These are phyloP conservation scores for Citrullus colocynthis DNA, from an alignment of 306 rosid genomes.

Conservation along the genomic window DNA sequence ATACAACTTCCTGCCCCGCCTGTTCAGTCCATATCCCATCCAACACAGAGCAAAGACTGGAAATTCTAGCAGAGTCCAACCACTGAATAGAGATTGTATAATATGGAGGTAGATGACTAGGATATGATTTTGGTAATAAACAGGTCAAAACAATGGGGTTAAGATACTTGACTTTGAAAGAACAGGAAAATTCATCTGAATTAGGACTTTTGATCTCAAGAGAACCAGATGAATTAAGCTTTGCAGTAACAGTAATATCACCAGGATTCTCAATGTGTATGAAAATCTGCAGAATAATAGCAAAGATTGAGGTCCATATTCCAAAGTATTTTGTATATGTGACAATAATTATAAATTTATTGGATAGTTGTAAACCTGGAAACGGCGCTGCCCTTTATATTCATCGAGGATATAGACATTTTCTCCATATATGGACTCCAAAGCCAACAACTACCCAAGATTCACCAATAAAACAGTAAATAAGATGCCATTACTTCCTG, in stretches of 20 bases:
- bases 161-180: slow-evolving; percentile 59
- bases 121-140: slow-evolving; percentile 70
- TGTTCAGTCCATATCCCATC: slow-evolving; percentile 69
- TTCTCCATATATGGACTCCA: slow-evolving; percentile 80
- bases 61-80: slow-evolving; percentile 51
- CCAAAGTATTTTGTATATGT: background rate
- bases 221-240: slow-evolving; percentile 31
- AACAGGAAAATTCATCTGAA: slow-evolving; percentile 41
- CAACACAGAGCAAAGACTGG: slow-evolving; percentile 49
- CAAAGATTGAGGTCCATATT: background rate
- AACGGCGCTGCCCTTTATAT: slow-evolving; percentile 36
- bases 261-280: slow-evolving; percentile 37
- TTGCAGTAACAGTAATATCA: slow-evolving; percentile 45
- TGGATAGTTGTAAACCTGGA: slow-evolving; percentile 50
- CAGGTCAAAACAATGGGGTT: slow-evolving; percentile 80
- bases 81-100: slow-evolving; percentile 60
- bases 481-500: background rate
- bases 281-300: slow-evolving; percentile 32
- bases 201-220: slow-evolving; percentile 9
- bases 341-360: background rate
- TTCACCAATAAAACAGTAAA: background rate
- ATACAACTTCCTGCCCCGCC: slow-evolving; percentile 63
- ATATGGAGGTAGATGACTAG: slow-evolving; percentile 62
- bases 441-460: slow-evolving; percentile 53
- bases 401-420: slow-evolving; percentile 41